Base-by-base conservation (phyloP, 73 alveolate genomes). In the Paramecium bursaria region DNA sequence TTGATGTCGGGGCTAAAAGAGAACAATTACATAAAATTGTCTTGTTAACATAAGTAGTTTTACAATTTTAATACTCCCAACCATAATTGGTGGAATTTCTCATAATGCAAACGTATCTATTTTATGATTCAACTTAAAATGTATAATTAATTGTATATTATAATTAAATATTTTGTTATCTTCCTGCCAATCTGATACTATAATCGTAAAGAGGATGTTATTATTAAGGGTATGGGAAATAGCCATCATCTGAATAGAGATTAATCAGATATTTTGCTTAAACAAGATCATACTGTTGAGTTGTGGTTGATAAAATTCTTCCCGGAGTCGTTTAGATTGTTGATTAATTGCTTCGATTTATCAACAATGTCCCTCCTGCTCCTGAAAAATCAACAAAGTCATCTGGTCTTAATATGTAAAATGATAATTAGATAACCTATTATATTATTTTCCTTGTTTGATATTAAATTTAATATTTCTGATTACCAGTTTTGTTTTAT, bases 181-280 rank as follows among this genome's bases (percentile, higher is more conserved):
- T 14, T 2, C n/a, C 27, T 21, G 42, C 23, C 1, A 11, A 21
- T 51, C 74, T 51, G 17, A 51, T 51, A 11, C 27, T 11, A 51
- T 17, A 51, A 0, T 0, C 44, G 27, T 51, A 51, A 25, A 51
- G 13, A 11, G 74, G 74, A 19, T 51, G 27, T 11, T 25, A 25
- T 21, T 51, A 22, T 0, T 51, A 0, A 10, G 74, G 74, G n/a
- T 51, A 51, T 19, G 74, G 74, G 17, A 3, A 51, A 10, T 51
- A 51, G 4, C 74, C 74, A 51, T 51, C 74, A 51, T 11, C 23
- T 2, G 74, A 17, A 51, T 51, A 51, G 27, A 17, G 13, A 21
- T 51, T 51, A 11, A 33, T 15, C 9, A 51, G 23, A 22, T 51
- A 51, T 13, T 25, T 19, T 21, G 46, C 15, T 3, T 51, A 21